Evolutionary conservation across 169 alveolate genomes (phyloP).

Genomic region (Eimeria sp.): DNA sequence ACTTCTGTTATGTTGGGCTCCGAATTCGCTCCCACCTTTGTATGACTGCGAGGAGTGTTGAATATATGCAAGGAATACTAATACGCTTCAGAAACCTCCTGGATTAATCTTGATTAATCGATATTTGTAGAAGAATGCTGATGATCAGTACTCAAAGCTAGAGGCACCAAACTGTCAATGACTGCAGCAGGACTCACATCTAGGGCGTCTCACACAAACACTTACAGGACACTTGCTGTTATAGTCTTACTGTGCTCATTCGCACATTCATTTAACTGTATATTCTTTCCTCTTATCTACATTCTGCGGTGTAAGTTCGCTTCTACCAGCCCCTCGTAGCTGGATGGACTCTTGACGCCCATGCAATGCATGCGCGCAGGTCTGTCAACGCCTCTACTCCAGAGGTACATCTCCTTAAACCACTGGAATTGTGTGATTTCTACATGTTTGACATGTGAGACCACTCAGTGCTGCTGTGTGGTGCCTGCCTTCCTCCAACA

Average conservation of each 20-base stretch:
- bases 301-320: neutral
- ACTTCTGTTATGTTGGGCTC: neutral
- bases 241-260: neutral
- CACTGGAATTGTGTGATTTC: neutral
- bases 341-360: neutral
- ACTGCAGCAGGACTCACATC: too few relatives aligned
- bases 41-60: neutral
- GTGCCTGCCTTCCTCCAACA: neutral
- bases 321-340: neutral
- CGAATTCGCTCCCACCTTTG: neutral
- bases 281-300: neutral
- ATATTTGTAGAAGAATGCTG: too few relatives aligned
- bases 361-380: neutral
- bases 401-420: neutral
- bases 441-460: neutral
- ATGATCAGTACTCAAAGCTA: too few relatives aligned
- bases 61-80: too few relatives aligned
- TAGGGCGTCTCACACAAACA: too few relatives aligned
- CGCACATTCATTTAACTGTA: neutral
- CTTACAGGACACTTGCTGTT: too few relatives aligned
- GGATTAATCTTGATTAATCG: neutral
- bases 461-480: neutral
- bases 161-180: too few relatives aligned
- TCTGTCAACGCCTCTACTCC: neutral
- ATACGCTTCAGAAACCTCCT: neutral